These are phyloP conservation scores for Excoecaria agallocha DNA, from an alignment of 345 rosid genomes.

Conservation along the genomic window DNA sequence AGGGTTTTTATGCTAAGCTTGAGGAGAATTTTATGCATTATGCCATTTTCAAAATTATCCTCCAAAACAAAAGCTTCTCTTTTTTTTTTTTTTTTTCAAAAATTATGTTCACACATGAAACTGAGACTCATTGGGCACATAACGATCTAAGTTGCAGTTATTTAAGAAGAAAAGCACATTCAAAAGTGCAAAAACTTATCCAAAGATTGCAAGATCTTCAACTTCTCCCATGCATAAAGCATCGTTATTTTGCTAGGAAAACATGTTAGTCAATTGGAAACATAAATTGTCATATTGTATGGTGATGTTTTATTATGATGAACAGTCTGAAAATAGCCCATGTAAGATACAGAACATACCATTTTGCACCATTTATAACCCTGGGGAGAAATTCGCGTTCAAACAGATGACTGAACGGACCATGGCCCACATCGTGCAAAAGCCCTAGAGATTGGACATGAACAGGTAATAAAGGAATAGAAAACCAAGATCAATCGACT, in stretches of 20 bases:
- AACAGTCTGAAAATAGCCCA: conserved; percentile 12
- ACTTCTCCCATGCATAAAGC: not conserved
- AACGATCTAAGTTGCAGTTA: not conserved
- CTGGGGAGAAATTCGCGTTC: conserved; percentile 84
- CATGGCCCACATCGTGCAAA: conserved; percentile 94
- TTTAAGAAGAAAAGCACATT: not conserved
- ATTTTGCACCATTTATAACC: conserved; percentile 45
- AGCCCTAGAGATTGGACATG: conserved; percentile 55
- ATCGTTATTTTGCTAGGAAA: not conserved
- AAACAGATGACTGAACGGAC: conserved; percentile 94
- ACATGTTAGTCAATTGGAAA: not conserved
- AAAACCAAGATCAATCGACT: not conserved
- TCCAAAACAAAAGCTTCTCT: not conserved
- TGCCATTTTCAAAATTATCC: not conserved
- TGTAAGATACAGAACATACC: conserved; percentile 43
- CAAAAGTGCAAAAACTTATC: not conserved
- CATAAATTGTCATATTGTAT: not conserved
- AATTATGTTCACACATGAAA: not conserved
- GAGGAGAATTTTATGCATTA: too few species aligned
- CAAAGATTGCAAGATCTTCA: not conserved
- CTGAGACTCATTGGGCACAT: not conserved
- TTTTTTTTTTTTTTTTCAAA: not conserved
- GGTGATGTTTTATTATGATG: not conserved
- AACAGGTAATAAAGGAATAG: conserved; percentile 2
- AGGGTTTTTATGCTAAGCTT: too few species aligned